phyloP scores from a whole-genome alignment of 1,284 basidiomycete species.

The Puccinia triticina region DNA sequence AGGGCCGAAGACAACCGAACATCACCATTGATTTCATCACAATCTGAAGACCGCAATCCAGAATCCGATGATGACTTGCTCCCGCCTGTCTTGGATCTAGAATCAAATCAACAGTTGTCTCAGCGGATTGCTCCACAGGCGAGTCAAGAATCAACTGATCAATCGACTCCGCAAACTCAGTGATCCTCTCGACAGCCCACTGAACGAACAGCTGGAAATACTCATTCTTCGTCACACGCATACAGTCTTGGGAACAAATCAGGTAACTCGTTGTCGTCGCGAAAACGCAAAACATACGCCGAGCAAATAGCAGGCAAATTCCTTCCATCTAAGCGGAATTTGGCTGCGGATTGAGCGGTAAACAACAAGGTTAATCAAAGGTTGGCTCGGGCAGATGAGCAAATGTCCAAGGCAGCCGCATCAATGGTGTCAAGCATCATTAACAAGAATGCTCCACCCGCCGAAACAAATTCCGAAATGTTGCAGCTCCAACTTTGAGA shows the following conservation, averaged over 20 bases:
- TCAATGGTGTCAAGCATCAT: not conserved
- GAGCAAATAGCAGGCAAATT: not conserved
- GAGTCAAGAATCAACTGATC: not conserved
- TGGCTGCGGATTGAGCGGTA: not conserved
- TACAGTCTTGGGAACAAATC: not conserved
- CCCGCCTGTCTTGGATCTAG: not conserved
- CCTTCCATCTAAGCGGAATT: not conserved
- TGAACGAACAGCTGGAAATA: not conserved
- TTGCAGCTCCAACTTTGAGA: not conserved
- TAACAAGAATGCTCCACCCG: not conserved
- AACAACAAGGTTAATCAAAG: not conserved
- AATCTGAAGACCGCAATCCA: not conserved
- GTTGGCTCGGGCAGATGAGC: not conserved
- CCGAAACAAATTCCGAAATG: not conserved
- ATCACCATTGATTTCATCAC: not conserved
- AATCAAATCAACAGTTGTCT: not conserved
- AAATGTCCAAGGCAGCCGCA: not conserved
- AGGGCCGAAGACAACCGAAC: not conserved
- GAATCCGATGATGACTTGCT: too few relatives aligned
- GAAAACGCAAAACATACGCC: not conserved
- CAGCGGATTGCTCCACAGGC: too few relatives aligned
- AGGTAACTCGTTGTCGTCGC: not conserved
- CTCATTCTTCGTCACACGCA: not conserved
- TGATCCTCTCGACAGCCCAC: too few relatives aligned
- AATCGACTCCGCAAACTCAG: too few relatives aligned